Base-by-base conservation (phyloP, 75 land plant genomes). In the Isoetes taiwanensis region DNA sequence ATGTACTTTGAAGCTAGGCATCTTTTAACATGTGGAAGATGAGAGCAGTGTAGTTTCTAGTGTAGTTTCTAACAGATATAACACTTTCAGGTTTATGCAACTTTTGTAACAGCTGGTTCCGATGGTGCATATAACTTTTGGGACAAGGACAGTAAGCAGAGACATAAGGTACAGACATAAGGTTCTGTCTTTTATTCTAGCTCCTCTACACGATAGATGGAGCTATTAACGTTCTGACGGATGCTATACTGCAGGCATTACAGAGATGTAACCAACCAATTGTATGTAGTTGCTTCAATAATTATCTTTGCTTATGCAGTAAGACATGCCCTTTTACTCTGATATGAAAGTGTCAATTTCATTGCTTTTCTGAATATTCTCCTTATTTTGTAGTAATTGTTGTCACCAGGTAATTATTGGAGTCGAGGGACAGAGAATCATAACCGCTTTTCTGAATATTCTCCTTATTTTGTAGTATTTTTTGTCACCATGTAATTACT, bases 241-340 rank as follows among this genome's bases (percentile, higher is more conserved):
- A n/a, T n/a, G 16, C 16, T 46, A 46, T 8, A 5, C 16, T 23
- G 5, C 50, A 46, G 50, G 50, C 50, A 23, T 46, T 46, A 6
- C 50, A 6, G 16, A 46, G 16, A 23, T 46, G 50, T n/a, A 46
- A n/a, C 50, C 50, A 6, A 46, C 50, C 50, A 6, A 46, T 46
- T 46, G 25, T 23, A 6, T 46, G 50, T 19, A 46, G 50, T 23
- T 6, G 25, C 25, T 46, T 46, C 50, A 46, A 46, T n/a, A 6
- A 46, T n/a, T 46, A 46, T 46, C 50, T 46, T 46, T 46, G 50
- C 50, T 6, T 46, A 46, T 46, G 50, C 50, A 5, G 50, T 46
- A n/a, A 46, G 50, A 19, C 8, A 6, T 8, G 16, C 12, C 25
- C 12, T 46, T n/a, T n/a, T n/a, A n/a, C n/a, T n/a, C n/a, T n/a